Evolutionary conservation across 441 rosid species (phyloP).

Genomic region (Oxalis stricta): DNA sequence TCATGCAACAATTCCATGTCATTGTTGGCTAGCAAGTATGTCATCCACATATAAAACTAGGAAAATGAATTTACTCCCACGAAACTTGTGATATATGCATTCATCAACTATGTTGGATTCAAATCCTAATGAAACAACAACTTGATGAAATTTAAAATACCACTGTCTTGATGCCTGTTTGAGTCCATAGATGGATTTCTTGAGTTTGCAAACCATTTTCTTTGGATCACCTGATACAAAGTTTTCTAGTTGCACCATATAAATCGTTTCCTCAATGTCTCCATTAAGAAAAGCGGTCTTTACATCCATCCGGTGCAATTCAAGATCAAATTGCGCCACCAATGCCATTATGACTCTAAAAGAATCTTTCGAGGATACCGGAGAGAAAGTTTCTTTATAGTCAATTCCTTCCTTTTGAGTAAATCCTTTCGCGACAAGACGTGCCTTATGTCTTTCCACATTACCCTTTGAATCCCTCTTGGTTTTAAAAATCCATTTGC

Average conservation of each 20-base stretch:
- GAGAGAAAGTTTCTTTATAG: neutral
- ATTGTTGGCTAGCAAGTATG: neutral
- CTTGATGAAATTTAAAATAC: neutral
- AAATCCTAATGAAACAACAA: neutral
- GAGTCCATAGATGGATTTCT: neutral
- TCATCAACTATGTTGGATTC: neutral
- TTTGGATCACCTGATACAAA: neutral
- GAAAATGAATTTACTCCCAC: neutral
- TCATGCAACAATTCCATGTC: neutral
- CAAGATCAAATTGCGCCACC: neutral
- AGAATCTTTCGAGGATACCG: neutral
- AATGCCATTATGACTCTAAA: neutral
- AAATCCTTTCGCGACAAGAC: neutral
- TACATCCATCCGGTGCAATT: neutral
- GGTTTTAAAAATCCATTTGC: neutral
- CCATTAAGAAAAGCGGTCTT: neutral
- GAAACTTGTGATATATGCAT: neutral
- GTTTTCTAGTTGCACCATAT: neutral
- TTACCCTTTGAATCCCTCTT: neutral
- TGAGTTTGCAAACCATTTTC: neutral
- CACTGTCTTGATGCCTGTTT: neutral
- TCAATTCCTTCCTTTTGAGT: neutral
- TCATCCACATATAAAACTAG: neutral
- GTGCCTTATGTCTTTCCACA: neutral
- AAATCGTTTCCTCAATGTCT: neutral